Percentiles rank a stretch among this genome's conserved stretches.
phyloP scores from a whole-genome alignment of 164 flowering plant genomes.

The Saururus chinensis region DNA sequence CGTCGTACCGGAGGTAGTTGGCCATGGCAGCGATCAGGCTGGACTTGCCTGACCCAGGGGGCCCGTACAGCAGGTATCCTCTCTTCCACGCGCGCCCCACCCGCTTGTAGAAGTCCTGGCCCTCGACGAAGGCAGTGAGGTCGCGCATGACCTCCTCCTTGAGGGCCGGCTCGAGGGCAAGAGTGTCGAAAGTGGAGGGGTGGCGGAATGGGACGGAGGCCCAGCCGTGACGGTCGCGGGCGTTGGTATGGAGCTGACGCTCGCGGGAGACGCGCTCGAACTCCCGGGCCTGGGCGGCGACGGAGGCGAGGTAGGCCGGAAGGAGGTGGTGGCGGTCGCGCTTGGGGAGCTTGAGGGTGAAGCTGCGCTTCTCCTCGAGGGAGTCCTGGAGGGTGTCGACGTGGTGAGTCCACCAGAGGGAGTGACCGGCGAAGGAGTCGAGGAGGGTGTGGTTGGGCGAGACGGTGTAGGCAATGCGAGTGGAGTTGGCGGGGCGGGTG shows the following conservation, averaged over 20 bases:
- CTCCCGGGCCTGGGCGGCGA: conserved; percentile 33
- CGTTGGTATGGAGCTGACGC: conserved; percentile 49
- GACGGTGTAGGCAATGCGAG: conserved; percentile 38
- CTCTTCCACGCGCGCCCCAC: conserved; percentile 66
- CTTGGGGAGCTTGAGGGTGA: conserved; percentile 45
- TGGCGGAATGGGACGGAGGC: conserved; percentile 63
- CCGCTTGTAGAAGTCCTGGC: conserved; percentile 45
- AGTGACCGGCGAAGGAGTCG: conserved; percentile 39
- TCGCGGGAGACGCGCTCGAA: conserved; percentile 52
- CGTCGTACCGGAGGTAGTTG: conserved; percentile 45
- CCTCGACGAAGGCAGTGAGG: conserved; percentile 33
- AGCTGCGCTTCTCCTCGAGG: conserved; percentile 49
- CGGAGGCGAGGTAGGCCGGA: conserved; percentile 30
- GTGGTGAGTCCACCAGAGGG: conserved; percentile 55
- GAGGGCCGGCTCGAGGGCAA: conserved; percentile 42
- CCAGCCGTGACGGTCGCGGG: conserved; percentile 47
- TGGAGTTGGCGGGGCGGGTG: conserved; percentile 45
- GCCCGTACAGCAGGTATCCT: conserved; percentile 53
- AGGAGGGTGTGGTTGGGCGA: conserved; percentile 49
- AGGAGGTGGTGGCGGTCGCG: conserved; percentile 32
- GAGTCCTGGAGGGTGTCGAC: conserved; percentile 60
- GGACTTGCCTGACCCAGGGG: conserved; percentile 61
- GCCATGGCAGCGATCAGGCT: conserved; percentile 74
- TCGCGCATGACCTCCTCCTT: conserved; percentile 40
- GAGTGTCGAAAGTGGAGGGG: conserved; percentile 56